Evolutionary conservation across 208 protist genomes (phyloP).

Genomic region (Crithidia acanthocephali): DNA sequence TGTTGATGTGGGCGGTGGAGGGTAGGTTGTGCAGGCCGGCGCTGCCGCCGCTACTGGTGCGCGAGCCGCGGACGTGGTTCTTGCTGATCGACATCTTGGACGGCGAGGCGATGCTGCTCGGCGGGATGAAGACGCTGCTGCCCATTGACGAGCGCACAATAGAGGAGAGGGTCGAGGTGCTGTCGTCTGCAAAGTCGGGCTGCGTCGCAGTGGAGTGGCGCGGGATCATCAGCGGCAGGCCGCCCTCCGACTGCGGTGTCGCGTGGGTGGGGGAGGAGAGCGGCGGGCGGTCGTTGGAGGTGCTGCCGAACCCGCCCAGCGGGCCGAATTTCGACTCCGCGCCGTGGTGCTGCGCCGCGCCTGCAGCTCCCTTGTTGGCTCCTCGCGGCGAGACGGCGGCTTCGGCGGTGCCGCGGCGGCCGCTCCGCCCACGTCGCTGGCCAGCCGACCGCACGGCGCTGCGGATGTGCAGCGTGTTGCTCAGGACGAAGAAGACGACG

Average conservation of each 20-base stretch:
- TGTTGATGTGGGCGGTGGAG: conserved; percentile 5
- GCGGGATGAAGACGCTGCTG: conserved; percentile 34
- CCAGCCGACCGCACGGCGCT: neutral
- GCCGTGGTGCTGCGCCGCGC: neutral
- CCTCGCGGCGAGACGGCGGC: neutral
- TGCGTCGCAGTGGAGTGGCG: neutral
- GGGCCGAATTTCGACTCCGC: neutral
- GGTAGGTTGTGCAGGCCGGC: neutral
- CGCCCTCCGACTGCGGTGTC: neutral
- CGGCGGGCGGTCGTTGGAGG: neutral
- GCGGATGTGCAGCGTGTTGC: neutral
- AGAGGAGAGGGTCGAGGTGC: conserved; percentile 35
- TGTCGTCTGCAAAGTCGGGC: conserved; percentile 4
- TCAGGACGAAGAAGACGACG: conserved; percentile 13
- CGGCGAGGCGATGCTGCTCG: conserved; percentile 2
- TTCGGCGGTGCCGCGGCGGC: neutral
- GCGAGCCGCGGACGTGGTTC: conserved; percentile 5
- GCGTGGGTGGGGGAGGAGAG: too few relatives aligned
- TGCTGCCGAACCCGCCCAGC: neutral
- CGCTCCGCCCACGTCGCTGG: neutral
- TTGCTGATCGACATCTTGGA: conserved; percentile 19
- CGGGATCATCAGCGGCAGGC: neutral
- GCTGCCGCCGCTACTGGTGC: conserved; percentile 9
- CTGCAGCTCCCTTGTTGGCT: too few relatives aligned
- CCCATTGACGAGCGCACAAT: conserved; percentile 45